Base-by-base conservation (phyloP, 2,329 filamentous ascomycete genomes). In the Aspergillus sojae region DNA sequence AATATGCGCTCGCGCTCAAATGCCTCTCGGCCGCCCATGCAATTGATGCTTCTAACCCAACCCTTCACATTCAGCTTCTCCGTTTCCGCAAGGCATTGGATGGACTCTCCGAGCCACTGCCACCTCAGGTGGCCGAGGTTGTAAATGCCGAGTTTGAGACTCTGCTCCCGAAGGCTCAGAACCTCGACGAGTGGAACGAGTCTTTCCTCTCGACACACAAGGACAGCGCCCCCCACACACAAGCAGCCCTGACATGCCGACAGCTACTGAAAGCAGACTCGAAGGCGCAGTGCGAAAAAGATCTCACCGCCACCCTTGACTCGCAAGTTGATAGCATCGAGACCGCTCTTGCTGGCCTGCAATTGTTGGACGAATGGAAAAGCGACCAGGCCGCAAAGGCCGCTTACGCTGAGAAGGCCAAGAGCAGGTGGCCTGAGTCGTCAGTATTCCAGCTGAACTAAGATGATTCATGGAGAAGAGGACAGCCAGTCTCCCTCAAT, bases 1-100 rank as follows among this genome's bases (percentile, higher is more conserved):
- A 97, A 82, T 93, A 91, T 73, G 81, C 96, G 50, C 89, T 96
- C 64, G 94, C 95, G 0, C 84, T 97, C 63, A 91, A 92, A 72
- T 97, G 92, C 78, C 85, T 99, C 60, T 87, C 91, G 56, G 89
- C 91, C 21, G 89, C 92, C 32, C 81, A 88, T 61, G 83, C 85
- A 3, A 82, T 97, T 39, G 89, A 95, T 66, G 77, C 88, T 3
- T 83, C 88, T 53, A 85, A 93, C 72, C 86, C 91, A 12, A 88
- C 85, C 67, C 85, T 94, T n/a, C 89, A 94, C 74, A 88, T 93
- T 72, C 92, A 95, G 75, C 83, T 86, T 34, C 81, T 90, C 50
- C 86, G 87, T 62, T 90, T 97, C 80, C 88, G 87, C 66, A 84
- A 88, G 69, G 82, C 86, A 39, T 77, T 91, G 57, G 84, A 85